phyloP scores from a whole-genome alignment of 1,284 basidiomycete species.

The Takashimella koratensis region DNA sequence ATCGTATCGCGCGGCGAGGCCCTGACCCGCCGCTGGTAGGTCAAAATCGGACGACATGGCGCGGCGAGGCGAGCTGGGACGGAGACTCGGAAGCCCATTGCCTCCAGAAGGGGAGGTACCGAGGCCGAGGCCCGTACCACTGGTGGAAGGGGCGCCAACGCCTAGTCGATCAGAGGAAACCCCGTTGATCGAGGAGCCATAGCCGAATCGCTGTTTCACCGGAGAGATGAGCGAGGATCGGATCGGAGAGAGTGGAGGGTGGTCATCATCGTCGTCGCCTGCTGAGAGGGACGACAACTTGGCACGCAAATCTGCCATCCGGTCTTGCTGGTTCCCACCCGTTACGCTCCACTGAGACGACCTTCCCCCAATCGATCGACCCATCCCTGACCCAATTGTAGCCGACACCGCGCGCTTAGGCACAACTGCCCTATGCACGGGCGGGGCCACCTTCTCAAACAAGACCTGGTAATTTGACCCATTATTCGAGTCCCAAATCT shows the following conservation, averaged over 20 bases:
- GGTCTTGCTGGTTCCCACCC: slow-evolving; percentile 41
- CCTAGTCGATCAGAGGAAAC: slow-evolving; percentile 9
- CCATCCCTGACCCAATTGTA: slow-evolving; percentile 35
- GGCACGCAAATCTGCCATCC: slow-evolving; percentile 50
- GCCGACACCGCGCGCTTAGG: slow-evolving; percentile 15
- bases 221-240: neutral
- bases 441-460: slow-evolving; percentile 33
- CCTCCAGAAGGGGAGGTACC: slow-evolving; percentile 11
- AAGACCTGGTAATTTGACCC: slow-evolving; percentile 72
- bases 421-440: neutral
- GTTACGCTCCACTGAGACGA: slow-evolving; percentile 48
- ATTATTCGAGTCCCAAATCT: slow-evolving; percentile 88
- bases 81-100: slow-evolving; percentile 26
- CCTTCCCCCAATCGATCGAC: slow-evolving; percentile 33
- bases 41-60: slow-evolving; percentile 25
- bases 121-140: slow-evolving; percentile 10
- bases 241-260: slow-evolving; percentile 13
- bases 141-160: slow-evolving; percentile 8
- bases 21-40: slow-evolving; percentile 28
- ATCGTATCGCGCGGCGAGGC: slow-evolving; percentile 52
- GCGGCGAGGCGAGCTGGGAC: slow-evolving; percentile 9
- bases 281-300: slow-evolving; percentile 52
- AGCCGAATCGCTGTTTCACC: slow-evolving; percentile 5
- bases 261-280: slow-evolving; percentile 49
- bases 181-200: slow-evolving; percentile 1